Conservation (phyloP, 202 grass and related monocot species). For the Panicum hallii region DNA sequence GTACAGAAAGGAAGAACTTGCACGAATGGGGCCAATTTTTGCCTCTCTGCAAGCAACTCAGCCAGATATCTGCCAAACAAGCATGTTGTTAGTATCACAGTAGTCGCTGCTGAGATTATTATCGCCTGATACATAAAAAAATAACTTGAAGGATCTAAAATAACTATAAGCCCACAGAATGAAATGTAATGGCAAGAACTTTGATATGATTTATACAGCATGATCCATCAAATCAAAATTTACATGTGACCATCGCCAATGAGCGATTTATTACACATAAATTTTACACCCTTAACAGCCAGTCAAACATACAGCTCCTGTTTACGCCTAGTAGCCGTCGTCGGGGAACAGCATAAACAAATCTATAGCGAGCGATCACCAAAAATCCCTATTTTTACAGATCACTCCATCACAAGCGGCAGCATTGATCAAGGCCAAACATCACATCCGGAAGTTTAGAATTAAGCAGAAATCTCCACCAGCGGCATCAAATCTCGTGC, state of each 20-base stretch:
- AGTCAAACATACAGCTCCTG: conserved; percentile 28
- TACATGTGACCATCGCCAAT: conserved; percentile 43
- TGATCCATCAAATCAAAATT: conserved; percentile 42
- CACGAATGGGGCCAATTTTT: conserved; percentile 93
- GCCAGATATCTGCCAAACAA: conserved; percentile 83
- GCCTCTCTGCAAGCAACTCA: conserved; percentile 94
- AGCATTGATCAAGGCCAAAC: conserved; percentile 48
- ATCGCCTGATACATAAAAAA: conserved; percentile 20
- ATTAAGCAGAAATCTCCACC: conserved; percentile 51
- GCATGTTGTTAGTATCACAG: conserved; percentile 35
- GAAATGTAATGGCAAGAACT: conserved; percentile 39
- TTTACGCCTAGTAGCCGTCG: conserved; percentile 14
- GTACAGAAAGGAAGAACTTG: conserved; percentile 98
- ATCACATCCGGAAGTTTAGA: conserved; percentile 34
- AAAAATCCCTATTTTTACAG: conserved; percentile 42
- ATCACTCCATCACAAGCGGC: conserved; percentile 42
- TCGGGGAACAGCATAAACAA: conserved; percentile 25
- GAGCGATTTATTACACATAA: conserved; percentile 50
- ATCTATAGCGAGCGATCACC: conserved; percentile 42
- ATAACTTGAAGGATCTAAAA: conserved; percentile 36
- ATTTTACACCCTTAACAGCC: conserved; percentile 41
- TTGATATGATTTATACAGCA: conserved; percentile 54
- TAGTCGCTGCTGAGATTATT: conserved; percentile 19
- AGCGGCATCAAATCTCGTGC: conserved; percentile 52
- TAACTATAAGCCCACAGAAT: conserved; percentile 30